phyloP scores from a whole-genome alignment of 2,329 filamentous ascomycete genomes.

The Gyromitra esculenta region DNA sequence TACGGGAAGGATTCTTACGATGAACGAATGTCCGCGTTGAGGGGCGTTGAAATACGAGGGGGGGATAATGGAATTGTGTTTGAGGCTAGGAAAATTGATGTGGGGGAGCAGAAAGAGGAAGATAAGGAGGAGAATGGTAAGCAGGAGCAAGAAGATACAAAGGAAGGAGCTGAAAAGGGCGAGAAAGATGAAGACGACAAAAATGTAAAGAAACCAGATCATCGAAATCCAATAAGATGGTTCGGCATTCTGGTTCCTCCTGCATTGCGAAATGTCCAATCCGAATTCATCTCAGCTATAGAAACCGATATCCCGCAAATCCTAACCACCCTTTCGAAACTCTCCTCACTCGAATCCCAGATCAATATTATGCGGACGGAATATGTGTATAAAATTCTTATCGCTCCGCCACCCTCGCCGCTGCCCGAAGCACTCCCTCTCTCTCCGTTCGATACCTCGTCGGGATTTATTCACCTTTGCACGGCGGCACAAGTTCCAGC shows the following conservation, averaged over 20 bases:
- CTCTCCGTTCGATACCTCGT: conserved; percentile 51
- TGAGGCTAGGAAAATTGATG: conserved; percentile 29
- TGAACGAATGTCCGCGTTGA: conserved; percentile 38
- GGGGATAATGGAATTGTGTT: conserved; percentile 4
- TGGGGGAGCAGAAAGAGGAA: conserved; percentile 20
- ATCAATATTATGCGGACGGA: conserved; percentile 29
- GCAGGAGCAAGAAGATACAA: conserved; percentile 24
- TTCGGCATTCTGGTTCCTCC: conserved; percentile 45
- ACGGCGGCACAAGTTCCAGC: conserved; percentile 12
- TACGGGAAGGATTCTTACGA: conserved; percentile 50
- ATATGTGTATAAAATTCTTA: conserved; percentile 44
- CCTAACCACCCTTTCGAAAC: conserved; percentile 30
- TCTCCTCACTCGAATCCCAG: conserved; percentile 13
- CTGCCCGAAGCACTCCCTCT: conserved; percentile 35
- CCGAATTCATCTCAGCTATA: conserved; percentile 13
- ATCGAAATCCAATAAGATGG: conserved; percentile 41
- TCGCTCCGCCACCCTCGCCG: conserved; percentile 16
- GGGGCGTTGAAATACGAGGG: conserved; percentile 20
- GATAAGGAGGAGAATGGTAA: conserved; percentile 49
- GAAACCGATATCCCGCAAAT: conserved; percentile 30
- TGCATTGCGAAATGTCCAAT: conserved; percentile 27
- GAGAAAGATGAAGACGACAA: not conserved
- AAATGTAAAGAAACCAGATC: conserved; percentile 9
- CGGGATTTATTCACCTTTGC: conserved; percentile 56
- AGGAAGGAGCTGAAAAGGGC: not conserved